These are phyloP conservation scores for Remersonia thermophila DNA, from an alignment of 2,329 filamentous ascomycete genomes.

Conservation along the genomic window DNA sequence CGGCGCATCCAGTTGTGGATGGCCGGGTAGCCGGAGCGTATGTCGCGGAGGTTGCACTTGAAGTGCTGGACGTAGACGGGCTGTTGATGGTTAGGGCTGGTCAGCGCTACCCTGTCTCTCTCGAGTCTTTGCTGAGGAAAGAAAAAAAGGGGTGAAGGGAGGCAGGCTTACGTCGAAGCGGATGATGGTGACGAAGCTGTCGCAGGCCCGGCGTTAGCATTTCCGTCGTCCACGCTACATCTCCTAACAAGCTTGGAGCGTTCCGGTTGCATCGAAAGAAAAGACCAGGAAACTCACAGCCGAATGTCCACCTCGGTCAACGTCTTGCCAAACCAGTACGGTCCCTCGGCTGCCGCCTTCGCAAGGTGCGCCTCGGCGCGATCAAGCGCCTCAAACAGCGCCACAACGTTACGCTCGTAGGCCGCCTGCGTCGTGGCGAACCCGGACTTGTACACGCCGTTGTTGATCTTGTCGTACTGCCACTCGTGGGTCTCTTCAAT, in stretches of 20 bases:
- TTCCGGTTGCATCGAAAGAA: too few relatives aligned
- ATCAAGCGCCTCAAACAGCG: constrained; percentile 68
- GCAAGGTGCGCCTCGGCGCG: constrained; percentile 59
- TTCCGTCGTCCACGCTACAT: background rate
- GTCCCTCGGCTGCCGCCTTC: constrained; percentile 29
- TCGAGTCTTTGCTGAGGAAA: too few relatives aligned
- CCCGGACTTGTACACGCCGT: constrained; percentile 63
- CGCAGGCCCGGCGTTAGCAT: constrained; percentile 6
- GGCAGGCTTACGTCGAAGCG: constrained; percentile 47
- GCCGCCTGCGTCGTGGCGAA: constrained; percentile 76
- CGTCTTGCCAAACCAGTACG: constrained; percentile 62
- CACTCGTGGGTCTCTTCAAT: constrained; percentile 73
- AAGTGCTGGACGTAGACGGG: constrained; percentile 78
- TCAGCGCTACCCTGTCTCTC: too few relatives aligned
- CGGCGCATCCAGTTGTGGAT: constrained; percentile 72
- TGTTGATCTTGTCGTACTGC: constrained; percentile 65
- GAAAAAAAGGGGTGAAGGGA: constrained; percentile 11
- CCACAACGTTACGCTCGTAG: constrained; percentile 60
- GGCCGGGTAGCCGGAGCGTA: constrained; percentile 69
- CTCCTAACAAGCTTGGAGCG: too few relatives aligned
- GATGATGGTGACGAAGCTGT: constrained; percentile 53
- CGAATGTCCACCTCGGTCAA: constrained; percentile 77
- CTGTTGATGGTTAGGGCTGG: constrained; percentile 16
- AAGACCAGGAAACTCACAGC: constrained; percentile 34
- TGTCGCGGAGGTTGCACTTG: constrained; percentile 76